A percentile compares a stretch with the other conserved stretches of the same genome.
Evolutionary conservation across 495 filamentous ascomycete genomes (phyloP).

Genomic region (Daldinia concentrica): DNA sequence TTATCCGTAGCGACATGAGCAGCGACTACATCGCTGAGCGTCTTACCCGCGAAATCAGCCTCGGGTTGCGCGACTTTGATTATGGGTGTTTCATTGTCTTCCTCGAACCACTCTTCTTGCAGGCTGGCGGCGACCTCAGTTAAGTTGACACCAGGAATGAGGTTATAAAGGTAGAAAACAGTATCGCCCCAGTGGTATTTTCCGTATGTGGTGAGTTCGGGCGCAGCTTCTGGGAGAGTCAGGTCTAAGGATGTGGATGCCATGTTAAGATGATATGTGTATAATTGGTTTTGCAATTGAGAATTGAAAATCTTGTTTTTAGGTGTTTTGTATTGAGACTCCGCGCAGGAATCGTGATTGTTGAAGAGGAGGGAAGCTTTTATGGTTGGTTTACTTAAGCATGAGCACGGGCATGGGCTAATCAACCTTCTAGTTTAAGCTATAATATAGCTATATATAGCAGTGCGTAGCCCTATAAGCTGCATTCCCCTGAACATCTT

Average conservation of each 20-base stretch:
- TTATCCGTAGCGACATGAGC: slow-evolving; percentile 12
- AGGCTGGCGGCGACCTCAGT: not conserved
- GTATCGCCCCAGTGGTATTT: not conserved
- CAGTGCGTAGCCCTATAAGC: not conserved
- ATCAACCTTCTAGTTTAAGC: not conserved
- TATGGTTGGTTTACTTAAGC: slow-evolving; percentile 2
- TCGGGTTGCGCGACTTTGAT: not conserved
- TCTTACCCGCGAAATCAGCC: slow-evolving; percentile 12
- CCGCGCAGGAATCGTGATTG: not conserved
- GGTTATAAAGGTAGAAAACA: slow-evolving; percentile 1
- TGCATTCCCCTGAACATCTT: not conserved
- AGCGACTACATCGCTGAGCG: slow-evolving; percentile 4
- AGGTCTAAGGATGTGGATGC: not conserved
- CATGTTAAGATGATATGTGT: not conserved
- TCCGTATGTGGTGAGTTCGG: not conserved
- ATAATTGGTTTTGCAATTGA: not conserved
- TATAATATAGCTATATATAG: not conserved
- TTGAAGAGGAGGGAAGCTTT: not conserved
- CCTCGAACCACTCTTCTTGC: not conserved
- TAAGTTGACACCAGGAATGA: not conserved
- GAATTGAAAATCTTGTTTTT: too few relatives aligned
- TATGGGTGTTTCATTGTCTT: not conserved
- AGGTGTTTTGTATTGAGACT: not conserved
- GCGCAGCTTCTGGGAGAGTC: slow-evolving; percentile 2
- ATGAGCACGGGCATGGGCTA: not conserved